phyloP scores from a whole-genome alignment of 306 rosid species.

The Cicer yamashitae region DNA sequence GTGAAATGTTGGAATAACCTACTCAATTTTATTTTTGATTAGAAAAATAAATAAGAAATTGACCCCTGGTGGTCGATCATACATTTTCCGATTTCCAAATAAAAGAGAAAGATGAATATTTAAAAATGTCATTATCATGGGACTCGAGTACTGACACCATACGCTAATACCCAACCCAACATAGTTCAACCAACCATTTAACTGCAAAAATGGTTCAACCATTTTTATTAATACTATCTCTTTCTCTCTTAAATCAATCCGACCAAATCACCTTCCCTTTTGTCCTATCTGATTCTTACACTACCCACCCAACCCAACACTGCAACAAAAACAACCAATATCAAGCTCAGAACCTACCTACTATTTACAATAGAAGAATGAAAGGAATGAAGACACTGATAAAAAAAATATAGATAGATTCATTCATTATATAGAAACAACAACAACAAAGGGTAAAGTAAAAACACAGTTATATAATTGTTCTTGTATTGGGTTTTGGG shows the following conservation, averaged over 20 bases:
- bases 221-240: too few species aligned
- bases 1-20: too few species aligned
- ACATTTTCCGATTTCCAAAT: too few species aligned
- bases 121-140: not conserved
- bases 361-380: not conserved
- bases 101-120: not conserved
- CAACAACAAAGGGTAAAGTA: slow-evolving; percentile 34
- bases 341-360: slow-evolving; percentile 2
- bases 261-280: not conserved
- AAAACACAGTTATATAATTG: slow-evolving; percentile 8
- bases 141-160: not conserved
- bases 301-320: not conserved
- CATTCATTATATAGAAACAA: slow-evolving; percentile 8
- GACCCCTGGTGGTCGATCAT: too few species aligned
- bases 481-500: slow-evolving; percentile 1
- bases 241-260: too few species aligned
- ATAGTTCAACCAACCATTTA: not conserved
- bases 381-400: not conserved
- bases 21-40: too few species aligned
- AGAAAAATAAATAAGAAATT: too few species aligned
- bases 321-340: not conserved
- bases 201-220: not conserved
- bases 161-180: not conserved
- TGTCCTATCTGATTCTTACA: not conserved
- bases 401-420: not conserved